These are phyloP conservation scores for Leccinum subrobustum DNA, from an alignment of 1,284 basidiomycete genomes.

Conservation along the genomic window DNA sequence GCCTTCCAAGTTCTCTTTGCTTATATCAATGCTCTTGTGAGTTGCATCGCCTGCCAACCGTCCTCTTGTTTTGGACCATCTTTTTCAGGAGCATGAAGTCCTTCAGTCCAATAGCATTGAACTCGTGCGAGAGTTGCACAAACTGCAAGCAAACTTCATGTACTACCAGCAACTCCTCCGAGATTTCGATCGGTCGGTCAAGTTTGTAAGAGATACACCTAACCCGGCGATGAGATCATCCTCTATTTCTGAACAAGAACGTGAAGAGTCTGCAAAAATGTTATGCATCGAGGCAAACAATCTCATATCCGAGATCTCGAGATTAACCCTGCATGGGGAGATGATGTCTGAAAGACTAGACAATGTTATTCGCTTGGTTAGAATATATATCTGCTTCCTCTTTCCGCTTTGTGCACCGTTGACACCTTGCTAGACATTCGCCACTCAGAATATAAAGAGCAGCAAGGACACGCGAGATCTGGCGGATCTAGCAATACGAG, in stretches of 20 bases:
- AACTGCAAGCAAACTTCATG: conserved; percentile 50
- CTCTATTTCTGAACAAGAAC: conserved; percentile 15
- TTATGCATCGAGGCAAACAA: conserved; percentile 43
- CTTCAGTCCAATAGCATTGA: conserved; percentile 37
- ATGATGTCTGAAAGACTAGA: conserved; percentile 47
- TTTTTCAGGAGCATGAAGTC: conserved; percentile 43
- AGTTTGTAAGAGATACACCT: conserved; percentile 44
- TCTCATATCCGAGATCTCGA: conserved; percentile 46
- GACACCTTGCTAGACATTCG: conserved; percentile 40
- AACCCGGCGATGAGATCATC: conserved; percentile 42
- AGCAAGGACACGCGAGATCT: conserved; percentile 42
- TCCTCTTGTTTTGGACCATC: not conserved
- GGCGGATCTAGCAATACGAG: conserved; percentile 41
- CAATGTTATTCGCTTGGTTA: conserved; percentile 48
- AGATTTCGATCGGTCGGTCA: conserved; percentile 49
- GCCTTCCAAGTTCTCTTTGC: conserved; percentile 47
- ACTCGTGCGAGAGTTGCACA: conserved; percentile 49
- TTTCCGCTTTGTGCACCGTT: not conserved
- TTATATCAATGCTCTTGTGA: conserved; percentile 46
- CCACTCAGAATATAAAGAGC: conserved; percentile 46
- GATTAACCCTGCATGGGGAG: conserved; percentile 40
- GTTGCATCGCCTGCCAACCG: conserved; percentile 8
- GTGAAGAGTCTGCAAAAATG: conserved; percentile 26
- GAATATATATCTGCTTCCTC: not conserved
- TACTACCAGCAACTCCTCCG: conserved; percentile 50